Evolutionary conservation across 495 filamentous ascomycete species (phyloP), one percentile per base, ranked within the genome.

Genomic region (Penicillium alfredii): DNA sequence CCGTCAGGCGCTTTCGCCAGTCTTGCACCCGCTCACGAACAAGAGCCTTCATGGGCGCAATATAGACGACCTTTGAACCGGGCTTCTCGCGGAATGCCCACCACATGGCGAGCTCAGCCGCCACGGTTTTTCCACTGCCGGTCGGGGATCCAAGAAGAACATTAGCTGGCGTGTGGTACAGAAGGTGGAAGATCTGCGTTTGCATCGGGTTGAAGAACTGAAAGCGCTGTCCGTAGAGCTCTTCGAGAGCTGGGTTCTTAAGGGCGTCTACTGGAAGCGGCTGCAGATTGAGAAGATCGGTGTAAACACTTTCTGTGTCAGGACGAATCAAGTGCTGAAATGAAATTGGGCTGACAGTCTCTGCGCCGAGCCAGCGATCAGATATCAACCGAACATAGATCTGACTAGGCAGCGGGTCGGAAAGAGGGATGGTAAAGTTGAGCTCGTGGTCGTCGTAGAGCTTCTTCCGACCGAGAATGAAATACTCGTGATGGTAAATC

Each of bases 161-260:
- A 51, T 99, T 99, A 23, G 83, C 79, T 18, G 81, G 58, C 0
- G 90, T 92, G 56, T 97, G 86, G 35, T 97, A 97, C 8, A 97
- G 74, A 27, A 84, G 82, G 50, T 97, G 93, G 58, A 99, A 99
- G 21, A 97, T 82, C 55, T 99, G 92, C 3, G 93, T 95, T 55
- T 99, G 92, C 92, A 99, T 94, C 0, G 93, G 90, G 58, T 99
- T 99, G 71, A 99, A 99, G 64, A 78, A 97, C 38, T 85, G 78
- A 56, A 99, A 99, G 17, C 87, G 78, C 51, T 86, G 69, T 4
- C 73, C 78, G 57, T 97, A 97, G 7, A 99, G 72, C 38, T 89
- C 86, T 51, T 97, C 89, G 2, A 97, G 66, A 0, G 80, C 72
- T 1, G 85, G 77, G 49, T 95, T 94, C 47, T 94, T 88, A 27